Evolutionary conservation across 1,284 basidiomycete genomes (phyloP), one percentile per base, ranked within the genome.

Genomic region (Leccinum solheimii): DNA sequence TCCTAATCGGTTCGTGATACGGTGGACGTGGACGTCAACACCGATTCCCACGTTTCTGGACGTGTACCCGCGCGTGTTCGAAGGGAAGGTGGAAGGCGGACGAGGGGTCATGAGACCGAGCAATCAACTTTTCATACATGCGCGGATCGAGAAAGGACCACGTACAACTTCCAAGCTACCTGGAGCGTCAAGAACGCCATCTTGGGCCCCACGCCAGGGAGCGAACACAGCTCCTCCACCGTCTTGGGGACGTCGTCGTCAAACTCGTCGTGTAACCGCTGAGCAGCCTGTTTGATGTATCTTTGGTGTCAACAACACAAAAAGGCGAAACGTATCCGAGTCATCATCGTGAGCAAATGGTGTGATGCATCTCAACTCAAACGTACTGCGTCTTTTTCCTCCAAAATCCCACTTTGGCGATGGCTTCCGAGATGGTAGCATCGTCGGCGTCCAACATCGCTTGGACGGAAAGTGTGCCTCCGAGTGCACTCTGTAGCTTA

Each of bases 1-100:
- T 23, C 91, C 88, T 0, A 98, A 77, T 19, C 95, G 83, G 69
- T 98, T 97, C 13, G 95, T 94, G 60, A 98, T 96, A 1, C 97
- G 82, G 68, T 98, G 95, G 1, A 99, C 97, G 71, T 99, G 95
- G 0, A 94, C 91, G 69, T 98, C 97, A 0, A 98, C 96, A 0
- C 97, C 97, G 43, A 99, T 97, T 0, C 96, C 97, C n/a, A 85
- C 81, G 68, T 97, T 96, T 53, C 93, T 94, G 56, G 5, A 27
- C 5, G n/a, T 9, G 21, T 26, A n/a, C 11, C 45, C 40, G 45
- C 21, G 16, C 21, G 45, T 9, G 48, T 49, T 26, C 48, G 23
- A 49, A 26, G 23, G 23, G 13, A 10, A 43, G 40, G 16, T 5
- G 8, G 38, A 40, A 43, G 40, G 16, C 16, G 8, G 8, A 40